phyloP scores from a whole-genome alignment of 176 grass and related monocot species.

The Poa annua region DNA sequence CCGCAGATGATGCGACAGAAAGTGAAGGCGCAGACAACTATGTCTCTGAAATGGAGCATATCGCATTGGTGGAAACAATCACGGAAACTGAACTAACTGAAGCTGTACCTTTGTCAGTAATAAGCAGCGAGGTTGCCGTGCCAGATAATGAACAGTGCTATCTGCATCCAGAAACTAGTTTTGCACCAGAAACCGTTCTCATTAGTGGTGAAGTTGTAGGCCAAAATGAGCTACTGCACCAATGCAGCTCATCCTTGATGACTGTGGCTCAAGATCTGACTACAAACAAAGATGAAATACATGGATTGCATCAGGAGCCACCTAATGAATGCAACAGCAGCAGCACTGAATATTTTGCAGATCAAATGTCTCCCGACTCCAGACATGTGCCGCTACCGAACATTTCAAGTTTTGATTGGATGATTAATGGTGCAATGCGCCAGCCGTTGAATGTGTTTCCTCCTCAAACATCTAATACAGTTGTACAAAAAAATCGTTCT shows the following conservation, averaged over 20 bases:
- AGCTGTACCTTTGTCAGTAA: constrained; percentile 16
- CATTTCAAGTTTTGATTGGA: constrained; percentile 52
- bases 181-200: constrained; percentile 15
- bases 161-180: constrained; percentile 32
- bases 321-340: not conserved
- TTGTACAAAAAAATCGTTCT: constrained; percentile 30
- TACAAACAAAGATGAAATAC: constrained; percentile 20
- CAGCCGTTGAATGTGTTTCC: constrained; percentile 44
- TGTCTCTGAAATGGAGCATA: constrained; percentile 32
- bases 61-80: constrained; percentile 28
- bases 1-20: constrained; percentile 12
- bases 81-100: constrained; percentile 11
- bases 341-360: constrained; percentile 37
- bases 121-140: constrained; percentile 18
- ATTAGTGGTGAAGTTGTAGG: constrained; percentile 25
- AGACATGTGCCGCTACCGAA: constrained; percentile 21
- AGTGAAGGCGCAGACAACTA: not conserved
- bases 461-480: constrained; percentile 39
- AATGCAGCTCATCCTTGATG: constrained; percentile 21
- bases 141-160: constrained; percentile 33
- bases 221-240: not conserved
- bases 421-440: constrained; percentile 47
- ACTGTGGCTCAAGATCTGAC: not conserved
- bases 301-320: constrained; percentile 25
- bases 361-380: constrained; percentile 29